Evolutionary conservation across 345 rosid genomes (phyloP).

Genomic region (Anastatica hierochuntica): DNA sequence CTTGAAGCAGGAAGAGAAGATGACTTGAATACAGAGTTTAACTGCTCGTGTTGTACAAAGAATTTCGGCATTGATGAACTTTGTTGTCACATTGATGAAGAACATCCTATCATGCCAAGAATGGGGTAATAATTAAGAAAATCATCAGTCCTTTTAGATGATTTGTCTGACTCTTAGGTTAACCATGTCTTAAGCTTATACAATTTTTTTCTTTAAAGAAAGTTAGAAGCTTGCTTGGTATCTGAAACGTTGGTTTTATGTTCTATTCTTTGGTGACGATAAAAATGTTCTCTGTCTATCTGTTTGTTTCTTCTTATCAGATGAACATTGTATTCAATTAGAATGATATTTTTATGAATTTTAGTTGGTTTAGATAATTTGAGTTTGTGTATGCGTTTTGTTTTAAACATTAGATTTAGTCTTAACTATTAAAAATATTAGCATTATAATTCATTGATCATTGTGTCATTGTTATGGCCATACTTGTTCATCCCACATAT

Average conservation of each 20-base stretch:
- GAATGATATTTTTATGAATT: too few relatives aligned
- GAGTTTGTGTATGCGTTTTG: too few relatives aligned
- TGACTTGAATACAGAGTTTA: constrained; percentile 50
- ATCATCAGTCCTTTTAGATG: too few relatives aligned
- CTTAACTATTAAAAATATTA: too few relatives aligned
- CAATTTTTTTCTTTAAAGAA: not conserved
- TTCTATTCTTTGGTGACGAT: not conserved
- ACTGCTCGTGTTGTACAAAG: constrained; percentile 76
- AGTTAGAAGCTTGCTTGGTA: constrained; percentile 2
- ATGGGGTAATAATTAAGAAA: constrained; percentile 51
- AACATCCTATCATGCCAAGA: constrained; percentile 70
- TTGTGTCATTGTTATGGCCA: too few relatives aligned
- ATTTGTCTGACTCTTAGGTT: not conserved
- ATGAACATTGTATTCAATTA: constrained; percentile 16
- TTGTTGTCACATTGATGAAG: constrained; percentile 83
- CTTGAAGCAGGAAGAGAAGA: constrained; percentile 55
- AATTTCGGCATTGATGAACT: constrained; percentile 79
- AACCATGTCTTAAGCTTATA: not conserved
- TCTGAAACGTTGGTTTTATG: not conserved
- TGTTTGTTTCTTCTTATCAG: too few relatives aligned
- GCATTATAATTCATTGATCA: too few relatives aligned
- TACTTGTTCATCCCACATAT: too few relatives aligned
- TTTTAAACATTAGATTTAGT: too few relatives aligned
- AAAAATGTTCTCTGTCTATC: constrained; percentile 13
- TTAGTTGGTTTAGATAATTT: too few relatives aligned